Conservation (phyloP, 371 early-diverging fungal species). For the Lichtheimia hyalospora region DNA sequence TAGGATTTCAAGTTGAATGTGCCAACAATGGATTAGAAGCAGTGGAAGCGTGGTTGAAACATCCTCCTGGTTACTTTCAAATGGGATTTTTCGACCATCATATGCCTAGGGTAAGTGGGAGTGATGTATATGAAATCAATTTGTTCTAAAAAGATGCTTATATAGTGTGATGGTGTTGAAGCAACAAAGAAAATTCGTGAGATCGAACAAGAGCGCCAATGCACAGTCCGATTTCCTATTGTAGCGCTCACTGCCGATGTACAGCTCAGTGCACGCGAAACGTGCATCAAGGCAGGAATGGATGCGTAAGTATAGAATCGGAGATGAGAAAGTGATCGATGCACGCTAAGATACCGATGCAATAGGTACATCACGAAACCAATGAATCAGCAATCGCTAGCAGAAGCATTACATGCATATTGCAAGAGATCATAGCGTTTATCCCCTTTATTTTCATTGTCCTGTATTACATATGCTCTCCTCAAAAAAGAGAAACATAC, state of each 20-base stretch:
- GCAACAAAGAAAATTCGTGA: constrained; percentile 41
- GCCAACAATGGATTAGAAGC: constrained; percentile 50
- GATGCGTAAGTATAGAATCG: not conserved
- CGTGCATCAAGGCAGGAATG: constrained; percentile 15
- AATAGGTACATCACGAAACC: constrained; percentile 36
- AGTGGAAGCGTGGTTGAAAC: constrained; percentile 32
- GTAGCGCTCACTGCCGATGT: constrained; percentile 16
- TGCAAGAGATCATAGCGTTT: constrained; percentile 4
- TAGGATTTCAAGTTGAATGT: constrained; percentile 43
- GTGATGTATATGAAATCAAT: not conserved
- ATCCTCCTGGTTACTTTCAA: constrained; percentile 28
- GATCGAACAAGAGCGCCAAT: constrained; percentile 20
- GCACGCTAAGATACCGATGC: too few species aligned
- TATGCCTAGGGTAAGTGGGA: constrained; percentile 40
- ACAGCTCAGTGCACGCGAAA: constrained; percentile 12
- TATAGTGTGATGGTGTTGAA: constrained; percentile 48
- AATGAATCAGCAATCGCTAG: constrained; percentile 35
- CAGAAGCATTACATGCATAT: constrained; percentile 28
- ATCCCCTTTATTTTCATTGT: too few species aligned
- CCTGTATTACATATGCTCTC: too few species aligned
- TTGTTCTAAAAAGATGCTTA: not conserved
- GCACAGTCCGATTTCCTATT: constrained; percentile 18
- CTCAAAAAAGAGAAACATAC: too few species aligned
- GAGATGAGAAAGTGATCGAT: too few species aligned
- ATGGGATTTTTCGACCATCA: constrained; percentile 53